phyloP scores from a whole-genome alignment of 345 rosid genomes.

The Crucihimalaya himalaica region DNA sequence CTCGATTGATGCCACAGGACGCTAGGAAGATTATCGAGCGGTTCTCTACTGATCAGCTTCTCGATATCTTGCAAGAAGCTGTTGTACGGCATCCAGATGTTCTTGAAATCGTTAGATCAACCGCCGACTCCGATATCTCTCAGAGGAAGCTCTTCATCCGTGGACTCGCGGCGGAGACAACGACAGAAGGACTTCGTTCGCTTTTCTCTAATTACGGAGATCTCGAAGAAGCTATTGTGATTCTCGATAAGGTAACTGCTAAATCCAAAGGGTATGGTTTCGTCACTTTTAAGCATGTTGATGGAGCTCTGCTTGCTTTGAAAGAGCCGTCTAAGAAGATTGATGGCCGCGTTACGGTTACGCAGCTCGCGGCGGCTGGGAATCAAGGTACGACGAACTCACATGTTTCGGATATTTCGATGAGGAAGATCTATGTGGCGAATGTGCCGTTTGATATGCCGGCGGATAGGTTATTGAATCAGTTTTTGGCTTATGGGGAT shows the following conservation, averaged over 20 bases:
- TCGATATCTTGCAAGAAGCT: constrained; percentile 61
- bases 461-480: constrained; percentile 60
- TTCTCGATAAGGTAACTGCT: constrained; percentile 67
- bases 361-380: constrained; percentile 81
- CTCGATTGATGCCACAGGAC: constrained; percentile 51
- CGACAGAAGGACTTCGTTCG: constrained; percentile 62
- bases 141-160: constrained; percentile 85
- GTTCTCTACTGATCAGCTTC: constrained; percentile 62
- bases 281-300: constrained; percentile 65
- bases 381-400: constrained; percentile 47
- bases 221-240: constrained; percentile 75
- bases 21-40: constrained; percentile 65
- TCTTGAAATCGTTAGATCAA: constrained; percentile 50
- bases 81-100: constrained; percentile 55
- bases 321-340: constrained; percentile 85
- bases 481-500: constrained; percentile 69
- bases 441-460: constrained; percentile 77
- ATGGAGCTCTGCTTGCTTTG: constrained; percentile 71
- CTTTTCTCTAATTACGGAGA: constrained; percentile 71
- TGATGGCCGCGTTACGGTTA: constrained; percentile 73
- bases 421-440: constrained; percentile 83
- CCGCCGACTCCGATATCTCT: constrained; percentile 67
- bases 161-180: constrained; percentile 89
- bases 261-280: constrained; percentile 89
- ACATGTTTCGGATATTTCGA: constrained; percentile 50